Evolutionary conservation across 257 asterid species (phyloP).

Genomic region (Leptodermis oblonga): DNA sequence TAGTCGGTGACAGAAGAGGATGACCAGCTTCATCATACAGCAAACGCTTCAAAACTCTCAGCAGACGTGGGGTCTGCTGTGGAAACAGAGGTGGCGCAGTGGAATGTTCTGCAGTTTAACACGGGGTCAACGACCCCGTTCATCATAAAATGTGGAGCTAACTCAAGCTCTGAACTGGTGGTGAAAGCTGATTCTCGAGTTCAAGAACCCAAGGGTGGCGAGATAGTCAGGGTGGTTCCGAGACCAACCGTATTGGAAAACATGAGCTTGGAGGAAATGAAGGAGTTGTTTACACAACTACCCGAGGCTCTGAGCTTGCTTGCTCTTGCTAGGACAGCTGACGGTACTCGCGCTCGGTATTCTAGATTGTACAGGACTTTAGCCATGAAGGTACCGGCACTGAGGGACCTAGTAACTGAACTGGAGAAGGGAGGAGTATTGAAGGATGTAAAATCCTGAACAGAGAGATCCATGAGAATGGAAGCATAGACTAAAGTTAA

Average conservation of each 20-base stretch:
- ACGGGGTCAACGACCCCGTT: conserved; percentile 90
- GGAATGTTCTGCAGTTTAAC: conserved; percentile 96
- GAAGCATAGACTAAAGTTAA: too few species aligned
- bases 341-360: conserved; percentile 97
- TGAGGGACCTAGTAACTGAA: conserved; percentile 82
- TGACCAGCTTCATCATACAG: conserved; percentile 43
- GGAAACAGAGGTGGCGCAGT: conserved; percentile 93
- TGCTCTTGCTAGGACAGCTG: conserved; percentile 89
- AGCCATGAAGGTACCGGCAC: conserved; percentile 95
- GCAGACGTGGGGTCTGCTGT: conserved; percentile 35
- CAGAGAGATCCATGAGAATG: background rate
- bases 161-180: conserved; percentile 84
- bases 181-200: conserved; percentile 85
- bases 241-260: conserved; percentile 68
- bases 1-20: conserved; percentile 86
- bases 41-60: conserved; percentile 34
- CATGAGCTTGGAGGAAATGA: conserved; percentile 75
- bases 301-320: conserved; percentile 89
- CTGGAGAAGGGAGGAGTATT: conserved; percentile 87
- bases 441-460: conserved; percentile 60
- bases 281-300: conserved; percentile 61
- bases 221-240: conserved; percentile 83
- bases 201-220: conserved; percentile 93
- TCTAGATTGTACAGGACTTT: conserved; percentile 89
- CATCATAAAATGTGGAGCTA: conserved; percentile 95